Evolutionary conservation across 257 asterid genomes (phyloP), one percentile per base, ranked within the genome.

Genomic region (Lycium ferocissimum): DNA sequence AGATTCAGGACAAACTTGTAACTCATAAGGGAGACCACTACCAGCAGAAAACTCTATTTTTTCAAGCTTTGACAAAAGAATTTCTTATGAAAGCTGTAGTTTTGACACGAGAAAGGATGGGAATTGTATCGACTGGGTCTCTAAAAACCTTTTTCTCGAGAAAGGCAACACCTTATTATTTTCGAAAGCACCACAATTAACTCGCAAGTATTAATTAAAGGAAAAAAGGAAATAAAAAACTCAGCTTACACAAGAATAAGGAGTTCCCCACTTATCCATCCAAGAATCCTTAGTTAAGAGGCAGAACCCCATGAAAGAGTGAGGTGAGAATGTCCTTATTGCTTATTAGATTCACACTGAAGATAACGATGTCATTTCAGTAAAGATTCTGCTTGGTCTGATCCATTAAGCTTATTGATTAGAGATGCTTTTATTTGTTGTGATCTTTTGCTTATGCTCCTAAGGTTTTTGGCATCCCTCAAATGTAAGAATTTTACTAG

Each of bases 221-320:
- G 11, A 12, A 18, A 51, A 20, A 75, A 3, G 62, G 81, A 51
- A 75, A 75, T 75, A 75, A 22, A 22, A 49, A 51, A 1, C 62
- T 76, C 22, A 76, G 81, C 63, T 76, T 51, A 76, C 43, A 47
- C 81, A 75, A 75, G 62, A 75, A 75, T 49, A 73, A 73, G 81
- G 59, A 1, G 45, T 47, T 75, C 14, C 43, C 43, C 9, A 49
- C 6, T 20, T 22, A n/a, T 49, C 81, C 81, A 75, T 75, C 81
- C 22, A 49, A 49, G 81, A 75, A 22, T 43, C 45, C 81, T 20
- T 49, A 54, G 51, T 20, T 75, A 49, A 75, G 81, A 57, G 13
- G 43, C 1, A 49, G 81, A 73, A 45, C 35, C 38, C 11, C 57
- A n/a, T 20, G 59, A 73, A 47, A 73, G n/a, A 53, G 37, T 20